Conservation (phyloP, 345 rosid genomes). For the Eucalyptus marginata region DNA sequence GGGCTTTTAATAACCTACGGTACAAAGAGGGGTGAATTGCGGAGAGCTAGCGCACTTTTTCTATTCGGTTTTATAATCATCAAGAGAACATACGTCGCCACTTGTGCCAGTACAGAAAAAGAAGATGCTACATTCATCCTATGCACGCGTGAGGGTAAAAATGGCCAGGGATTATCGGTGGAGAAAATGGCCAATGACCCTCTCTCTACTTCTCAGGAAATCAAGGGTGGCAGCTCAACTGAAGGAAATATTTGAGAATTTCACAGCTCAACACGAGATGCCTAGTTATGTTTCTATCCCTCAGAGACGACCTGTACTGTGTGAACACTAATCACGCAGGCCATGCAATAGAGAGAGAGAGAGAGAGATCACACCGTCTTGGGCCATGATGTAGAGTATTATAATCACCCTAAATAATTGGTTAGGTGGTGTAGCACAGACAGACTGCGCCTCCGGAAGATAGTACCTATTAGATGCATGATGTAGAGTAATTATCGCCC, state of each 20-base stretch:
- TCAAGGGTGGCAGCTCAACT: too few species aligned
- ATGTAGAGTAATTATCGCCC: neutral
- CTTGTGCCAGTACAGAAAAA: neutral
- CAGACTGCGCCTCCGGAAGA: too few species aligned
- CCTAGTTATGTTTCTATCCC: neutral
- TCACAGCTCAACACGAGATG: neutral
- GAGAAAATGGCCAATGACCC: too few species aligned
- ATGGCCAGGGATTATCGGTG: too few species aligned
- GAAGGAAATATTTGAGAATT: neutral
- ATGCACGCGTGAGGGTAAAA: slow-evolving; percentile 12
- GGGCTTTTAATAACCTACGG: neutral
- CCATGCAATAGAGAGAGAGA: neutral
- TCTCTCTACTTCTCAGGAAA: too few species aligned
- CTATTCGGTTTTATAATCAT: neutral
- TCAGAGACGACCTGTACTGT: neutral
- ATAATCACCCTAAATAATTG: too few species aligned
- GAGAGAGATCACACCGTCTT: neutral
- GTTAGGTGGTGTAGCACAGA: too few species aligned
- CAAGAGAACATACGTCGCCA: slow-evolving; percentile 3
- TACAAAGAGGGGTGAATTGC: neutral
- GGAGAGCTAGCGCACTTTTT: neutral
- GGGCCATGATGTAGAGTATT: neutral
- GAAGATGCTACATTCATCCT: neutral
- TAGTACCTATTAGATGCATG: too few species aligned
- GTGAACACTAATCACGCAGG: neutral